phyloP scores from a whole-genome alignment of 2,329 filamentous ascomycete species.

The Alternaria sp. region DNA sequence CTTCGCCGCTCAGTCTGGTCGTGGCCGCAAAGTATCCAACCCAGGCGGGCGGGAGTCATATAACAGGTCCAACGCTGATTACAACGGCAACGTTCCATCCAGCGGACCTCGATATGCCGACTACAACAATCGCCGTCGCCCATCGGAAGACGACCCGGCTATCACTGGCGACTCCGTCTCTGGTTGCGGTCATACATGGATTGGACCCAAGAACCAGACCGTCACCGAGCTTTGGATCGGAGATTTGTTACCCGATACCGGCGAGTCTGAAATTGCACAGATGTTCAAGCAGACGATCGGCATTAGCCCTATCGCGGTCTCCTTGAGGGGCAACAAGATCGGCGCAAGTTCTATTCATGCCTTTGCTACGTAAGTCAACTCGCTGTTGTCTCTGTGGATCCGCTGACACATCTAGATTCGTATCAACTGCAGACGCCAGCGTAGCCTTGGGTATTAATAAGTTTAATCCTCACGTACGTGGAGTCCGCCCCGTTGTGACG shows the following conservation, averaged over 20 bases:
- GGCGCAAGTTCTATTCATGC: constrained; percentile 16
- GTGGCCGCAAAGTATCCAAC: constrained; percentile 31
- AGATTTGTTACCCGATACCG: constrained; percentile 26
- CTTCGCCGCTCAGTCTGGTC: constrained; percentile 17
- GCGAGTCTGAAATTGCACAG: constrained; percentile 16
- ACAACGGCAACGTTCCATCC: constrained; percentile 1
- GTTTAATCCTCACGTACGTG: constrained; percentile 13
- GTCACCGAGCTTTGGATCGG: constrained; percentile 38
- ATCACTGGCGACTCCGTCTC: constrained; percentile 25
- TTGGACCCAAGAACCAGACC: constrained; percentile 36
- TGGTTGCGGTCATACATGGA: constrained; percentile 38
- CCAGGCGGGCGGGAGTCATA: constrained; percentile 17
- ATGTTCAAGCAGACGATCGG: constrained; percentile 25
- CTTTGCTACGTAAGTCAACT: constrained; percentile 24
- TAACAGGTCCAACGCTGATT: constrained; percentile 15
- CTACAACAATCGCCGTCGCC: not conserved
- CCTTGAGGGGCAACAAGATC: constrained; percentile 2
- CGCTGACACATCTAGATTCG: constrained; percentile 26
- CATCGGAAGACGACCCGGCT: constrained; percentile 20
- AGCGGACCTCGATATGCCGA: constrained; percentile 5
- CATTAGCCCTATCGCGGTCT: constrained; percentile 13
- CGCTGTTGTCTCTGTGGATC: not conserved
- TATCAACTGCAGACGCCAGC: constrained; percentile 16
- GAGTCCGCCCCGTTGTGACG: constrained; percentile 17
- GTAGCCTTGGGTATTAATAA: constrained; percentile 17